Conservation (phyloP, 2,329 filamentous ascomycete species). For the Onygena corvina region DNA sequence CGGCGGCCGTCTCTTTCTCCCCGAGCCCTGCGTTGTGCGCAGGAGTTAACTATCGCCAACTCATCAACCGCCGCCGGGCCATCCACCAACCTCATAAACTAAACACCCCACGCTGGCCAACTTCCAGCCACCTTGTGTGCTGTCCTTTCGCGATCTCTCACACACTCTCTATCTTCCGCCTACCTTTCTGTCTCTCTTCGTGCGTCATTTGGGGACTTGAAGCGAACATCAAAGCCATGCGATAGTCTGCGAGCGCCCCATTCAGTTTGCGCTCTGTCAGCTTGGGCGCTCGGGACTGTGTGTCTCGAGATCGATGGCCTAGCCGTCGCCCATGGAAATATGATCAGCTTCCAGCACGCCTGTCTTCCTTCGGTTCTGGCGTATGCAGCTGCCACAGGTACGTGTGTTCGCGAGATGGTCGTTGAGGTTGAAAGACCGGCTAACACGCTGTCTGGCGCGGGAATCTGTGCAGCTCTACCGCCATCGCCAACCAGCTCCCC, state of each 20-base stretch:
- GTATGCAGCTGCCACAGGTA: slow-evolving; percentile 26
- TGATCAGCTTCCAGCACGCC: slow-evolving; percentile 31
- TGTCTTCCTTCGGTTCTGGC: slow-evolving; percentile 26
- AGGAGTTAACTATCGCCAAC: too few species aligned
- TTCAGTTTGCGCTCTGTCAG: slow-evolving; percentile 22
- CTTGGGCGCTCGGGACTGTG: slow-evolving; percentile 24
- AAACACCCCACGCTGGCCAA: slow-evolving; percentile 7
- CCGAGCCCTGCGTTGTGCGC: too few species aligned
- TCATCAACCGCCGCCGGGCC: background rate
- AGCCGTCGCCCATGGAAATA: slow-evolving; percentile 28
- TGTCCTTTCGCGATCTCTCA: slow-evolving; percentile 8
- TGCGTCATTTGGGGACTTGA: background rate
- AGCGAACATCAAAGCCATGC: slow-evolving; percentile 26
- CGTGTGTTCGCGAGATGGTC: slow-evolving; percentile 18
- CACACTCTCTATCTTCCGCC: background rate
- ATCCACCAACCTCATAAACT: background rate
- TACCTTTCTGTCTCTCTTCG: slow-evolving; percentile 2
- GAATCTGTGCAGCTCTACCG: slow-evolving; percentile 19
- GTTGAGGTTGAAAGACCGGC: too few species aligned
- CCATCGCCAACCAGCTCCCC: slow-evolving; percentile 23
- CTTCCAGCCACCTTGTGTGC: slow-evolving; percentile 6
- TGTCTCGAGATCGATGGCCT: slow-evolving; percentile 25
- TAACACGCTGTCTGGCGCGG: background rate
- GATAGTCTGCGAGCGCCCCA: slow-evolving; percentile 23
- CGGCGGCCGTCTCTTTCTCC: background rate